Base-by-base conservation (phyloP, 768 basidiomycete genomes). In the Ephemerocybe angulata region DNA sequence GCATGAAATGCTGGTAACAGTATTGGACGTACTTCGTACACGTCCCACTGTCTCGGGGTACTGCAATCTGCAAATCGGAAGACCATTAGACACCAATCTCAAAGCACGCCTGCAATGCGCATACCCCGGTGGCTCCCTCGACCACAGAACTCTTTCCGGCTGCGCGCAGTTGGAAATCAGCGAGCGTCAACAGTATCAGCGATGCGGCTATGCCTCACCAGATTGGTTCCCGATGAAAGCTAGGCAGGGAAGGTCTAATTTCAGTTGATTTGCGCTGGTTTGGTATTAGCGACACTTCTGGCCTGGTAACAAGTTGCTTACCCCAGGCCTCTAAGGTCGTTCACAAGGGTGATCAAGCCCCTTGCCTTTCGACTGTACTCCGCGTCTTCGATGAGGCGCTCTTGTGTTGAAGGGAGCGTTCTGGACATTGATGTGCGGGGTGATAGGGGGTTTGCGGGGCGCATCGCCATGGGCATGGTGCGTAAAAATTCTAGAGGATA, bases 71-170 rank as follows among this genome's bases (percentile, higher is more conserved):
- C 17, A 41, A 10, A n/a, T 17, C 25, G 27, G 44, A 28, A 47
- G 28, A 15, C 22, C 13, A 40, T 38, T 33, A 38, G 15, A 13
- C 12, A 24, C 28, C 11, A 38, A 17, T 11, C 38, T 52, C 27
- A 41, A n/a, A 24, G 37, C 28, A 49, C 49, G 12, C n/a, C n/a
- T 35, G 29, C 19, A 30, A 31, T 10, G 62, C 77, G 24, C n/a
- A n/a, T 59, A 84, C 82, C 4, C 81, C 80, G 10, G 73, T 81
- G 0, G 83, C 78, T 0, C 79, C 82, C 50, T 84, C 83, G 0
- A 84, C 80, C 1, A 84, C 62, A 0, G 82, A 83, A 54, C 83
- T 84, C 58, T 84, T 84, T 3, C 82, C 82, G 4, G 81, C 82
- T 83, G 22, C 13, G 53, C 33, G 13, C 37, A 43, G 22, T 17